Conservation (phyloP, 2,329 filamentous ascomycete species). For the Clarireedia paspali region DNA sequence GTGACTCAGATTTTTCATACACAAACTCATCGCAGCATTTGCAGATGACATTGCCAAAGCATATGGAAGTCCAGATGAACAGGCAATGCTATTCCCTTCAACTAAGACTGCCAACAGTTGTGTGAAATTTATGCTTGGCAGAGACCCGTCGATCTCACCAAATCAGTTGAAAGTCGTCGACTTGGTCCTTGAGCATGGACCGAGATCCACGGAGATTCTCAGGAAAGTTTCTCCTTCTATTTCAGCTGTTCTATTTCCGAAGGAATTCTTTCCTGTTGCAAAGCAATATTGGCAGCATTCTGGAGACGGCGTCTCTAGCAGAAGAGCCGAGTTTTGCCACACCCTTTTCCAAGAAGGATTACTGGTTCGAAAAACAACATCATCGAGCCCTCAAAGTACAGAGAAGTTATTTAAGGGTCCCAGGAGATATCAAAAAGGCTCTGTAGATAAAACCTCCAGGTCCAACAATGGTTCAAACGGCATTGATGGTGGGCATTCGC, state of each 20-base stretch:
- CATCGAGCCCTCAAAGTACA: conserved; percentile 19
- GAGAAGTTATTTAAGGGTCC: conserved; percentile 54
- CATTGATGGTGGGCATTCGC: not conserved
- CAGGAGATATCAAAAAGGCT: conserved; percentile 65
- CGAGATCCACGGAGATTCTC: conserved; percentile 43
- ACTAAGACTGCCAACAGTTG: conserved; percentile 63
- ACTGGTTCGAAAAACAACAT: conserved; percentile 41
- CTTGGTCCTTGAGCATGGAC: conserved; percentile 53
- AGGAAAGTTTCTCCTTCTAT: conserved; percentile 50
- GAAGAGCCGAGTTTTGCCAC: conserved; percentile 84
- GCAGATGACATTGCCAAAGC: conserved; percentile 57
- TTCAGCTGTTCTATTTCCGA: conserved; percentile 64
- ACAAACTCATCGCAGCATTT: conserved; percentile 72
- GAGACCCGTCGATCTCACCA: conserved; percentile 44
- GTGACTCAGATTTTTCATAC: conserved; percentile 72
- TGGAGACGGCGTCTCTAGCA: conserved; percentile 85
- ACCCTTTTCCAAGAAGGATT: conserved; percentile 63
- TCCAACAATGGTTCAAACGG: conserved; percentile 14
- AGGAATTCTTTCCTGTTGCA: conserved; percentile 60
- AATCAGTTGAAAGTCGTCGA: conserved; percentile 49
- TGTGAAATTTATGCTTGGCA: conserved; percentile 59
- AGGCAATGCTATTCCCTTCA: conserved; percentile 80
- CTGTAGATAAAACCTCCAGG: conserved; percentile 35
- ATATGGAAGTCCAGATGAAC: conserved; percentile 53
- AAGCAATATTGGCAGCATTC: conserved; percentile 98